Conservation (phyloP, 805 yeast genomes). For the Zygosaccharomyces bisporus region DNA sequence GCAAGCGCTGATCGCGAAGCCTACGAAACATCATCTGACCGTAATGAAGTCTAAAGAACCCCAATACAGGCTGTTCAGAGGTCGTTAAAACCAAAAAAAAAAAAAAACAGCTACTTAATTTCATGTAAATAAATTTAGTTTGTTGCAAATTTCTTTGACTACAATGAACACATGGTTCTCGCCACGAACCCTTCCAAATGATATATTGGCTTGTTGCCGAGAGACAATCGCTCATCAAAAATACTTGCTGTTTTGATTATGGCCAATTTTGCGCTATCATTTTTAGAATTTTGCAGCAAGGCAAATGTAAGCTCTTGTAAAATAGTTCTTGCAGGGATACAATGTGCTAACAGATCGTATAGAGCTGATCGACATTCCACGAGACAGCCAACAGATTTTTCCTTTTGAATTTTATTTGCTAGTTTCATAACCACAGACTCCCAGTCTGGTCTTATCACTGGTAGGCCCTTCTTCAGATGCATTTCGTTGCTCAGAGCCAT, state of each 20-base stretch:
- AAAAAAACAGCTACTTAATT: not conserved
- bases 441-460: constrained; percentile 81
- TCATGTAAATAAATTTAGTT: constrained; percentile 11
- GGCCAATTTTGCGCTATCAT: constrained; percentile 37
- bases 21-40: constrained; percentile 62
- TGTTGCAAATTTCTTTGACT: constrained; percentile 12
- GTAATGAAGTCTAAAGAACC: constrained; percentile 46
- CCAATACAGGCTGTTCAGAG: constrained; percentile 57
- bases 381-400: constrained; percentile 57
- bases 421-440: constrained; percentile 67
- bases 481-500: constrained; percentile 64
- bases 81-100: constrained; percentile 47
- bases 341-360: constrained; percentile 85
- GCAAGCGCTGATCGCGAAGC: constrained; percentile 51
- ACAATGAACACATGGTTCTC: constrained; percentile 69
- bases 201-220: constrained; percentile 86
- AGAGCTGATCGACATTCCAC: constrained; percentile 59
- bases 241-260: constrained; percentile 59
- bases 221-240: constrained; percentile 79
- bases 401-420: constrained; percentile 55
- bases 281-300: constrained; percentile 35
- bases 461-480: constrained; percentile 43
- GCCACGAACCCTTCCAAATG: constrained; percentile 95
- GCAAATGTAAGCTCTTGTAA: constrained; percentile 57
- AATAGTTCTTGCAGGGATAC: constrained; percentile 85